phyloP scores from a whole-genome alignment of 2,329 filamentous ascomycete species.

The Calonectria pauciramosa region DNA sequence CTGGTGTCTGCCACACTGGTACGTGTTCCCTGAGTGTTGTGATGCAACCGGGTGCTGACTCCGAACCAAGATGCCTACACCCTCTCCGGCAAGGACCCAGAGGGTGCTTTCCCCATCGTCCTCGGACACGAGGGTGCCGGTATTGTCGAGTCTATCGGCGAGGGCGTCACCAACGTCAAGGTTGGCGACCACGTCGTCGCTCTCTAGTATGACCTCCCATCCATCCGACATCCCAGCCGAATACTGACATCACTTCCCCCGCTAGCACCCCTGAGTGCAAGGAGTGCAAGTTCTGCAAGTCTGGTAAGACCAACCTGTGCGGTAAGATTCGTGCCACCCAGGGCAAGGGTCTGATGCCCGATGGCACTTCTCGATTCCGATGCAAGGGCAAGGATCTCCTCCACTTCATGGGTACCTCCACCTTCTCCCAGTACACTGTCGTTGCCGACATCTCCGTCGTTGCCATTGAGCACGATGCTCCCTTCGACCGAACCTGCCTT shows the following conservation, averaged over 20 bases:
- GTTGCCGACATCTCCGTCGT: slow-evolving; percentile 99
- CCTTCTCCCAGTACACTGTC: slow-evolving; percentile 98
- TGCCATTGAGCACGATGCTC: slow-evolving; percentile 88
- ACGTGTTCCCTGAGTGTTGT: slow-evolving; percentile 43
- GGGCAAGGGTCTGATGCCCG: slow-evolving; percentile 96
- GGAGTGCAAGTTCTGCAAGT: slow-evolving; percentile 99
- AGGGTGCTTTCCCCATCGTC: slow-evolving; percentile 92
- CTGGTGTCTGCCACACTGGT: slow-evolving; percentile 99
- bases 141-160: slow-evolving; percentile 92
- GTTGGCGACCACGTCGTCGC: slow-evolving; percentile 91
- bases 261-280: slow-evolving; percentile 92
- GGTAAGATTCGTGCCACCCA: slow-evolving; percentile 99
- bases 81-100: slow-evolving; percentile 95
- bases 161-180: slow-evolving; percentile 96
- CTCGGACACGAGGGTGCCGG: slow-evolving; percentile 93
- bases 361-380: slow-evolving; percentile 94
- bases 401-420: slow-evolving; percentile 99
- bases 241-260: slow-evolving; percentile 24
- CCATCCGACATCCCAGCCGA: not conserved
- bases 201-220: slow-evolving; percentile 75
- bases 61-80: slow-evolving; percentile 83
- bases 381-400: slow-evolving; percentile 95
- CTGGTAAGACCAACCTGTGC: slow-evolving; percentile 98
- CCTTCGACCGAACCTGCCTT: slow-evolving; percentile 96
- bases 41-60: slow-evolving; percentile 27